Conservation (phyloP, 495 filamentous ascomycete genomes). For the Copromyces sp. region DNA sequence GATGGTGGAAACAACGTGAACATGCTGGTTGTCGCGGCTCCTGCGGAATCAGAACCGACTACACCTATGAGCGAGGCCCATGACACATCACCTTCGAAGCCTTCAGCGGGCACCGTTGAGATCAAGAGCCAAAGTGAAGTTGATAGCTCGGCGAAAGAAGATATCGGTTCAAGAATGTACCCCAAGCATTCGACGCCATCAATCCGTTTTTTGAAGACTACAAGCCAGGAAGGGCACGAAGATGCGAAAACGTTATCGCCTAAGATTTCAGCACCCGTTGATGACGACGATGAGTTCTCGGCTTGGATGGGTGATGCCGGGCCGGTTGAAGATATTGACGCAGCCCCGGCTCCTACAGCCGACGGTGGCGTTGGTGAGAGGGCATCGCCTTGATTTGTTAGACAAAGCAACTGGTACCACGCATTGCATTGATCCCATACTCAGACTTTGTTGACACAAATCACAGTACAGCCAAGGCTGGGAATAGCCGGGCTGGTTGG, state of each 20-base stretch:
- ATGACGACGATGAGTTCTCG: conserved; percentile 16
- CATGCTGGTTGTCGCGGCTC: conserved; percentile 50
- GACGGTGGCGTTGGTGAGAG: background rate
- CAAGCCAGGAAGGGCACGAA: background rate
- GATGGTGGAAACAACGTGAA: conserved; percentile 39
- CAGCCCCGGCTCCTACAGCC: background rate
- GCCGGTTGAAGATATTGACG: conserved; percentile 4
- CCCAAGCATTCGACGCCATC: conserved; percentile 1
- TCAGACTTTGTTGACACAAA: background rate
- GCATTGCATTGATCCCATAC: no score
- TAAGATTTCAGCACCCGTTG: background rate
- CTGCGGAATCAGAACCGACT: conserved; percentile 45
- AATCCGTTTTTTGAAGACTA: background rate
- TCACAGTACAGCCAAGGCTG: background rate
- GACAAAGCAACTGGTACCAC: background rate
- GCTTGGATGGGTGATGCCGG: conserved; percentile 25
- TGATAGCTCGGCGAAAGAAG: background rate
- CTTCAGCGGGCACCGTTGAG: conserved; percentile 35
- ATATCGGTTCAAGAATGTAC: background rate
- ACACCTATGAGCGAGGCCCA: conserved; percentile 30
- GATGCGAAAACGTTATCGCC: background rate
- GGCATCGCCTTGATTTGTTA: background rate
- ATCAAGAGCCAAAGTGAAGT: conserved; percentile 1
- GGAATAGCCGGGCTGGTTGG: background rate
- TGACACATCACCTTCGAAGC: conserved; percentile 25